Percentiles rank a stretch among this genome's conserved stretches.
phyloP scores from a whole-genome alignment of 2,329 filamentous ascomycete genomes.

The Penicillium hesseltinei region DNA sequence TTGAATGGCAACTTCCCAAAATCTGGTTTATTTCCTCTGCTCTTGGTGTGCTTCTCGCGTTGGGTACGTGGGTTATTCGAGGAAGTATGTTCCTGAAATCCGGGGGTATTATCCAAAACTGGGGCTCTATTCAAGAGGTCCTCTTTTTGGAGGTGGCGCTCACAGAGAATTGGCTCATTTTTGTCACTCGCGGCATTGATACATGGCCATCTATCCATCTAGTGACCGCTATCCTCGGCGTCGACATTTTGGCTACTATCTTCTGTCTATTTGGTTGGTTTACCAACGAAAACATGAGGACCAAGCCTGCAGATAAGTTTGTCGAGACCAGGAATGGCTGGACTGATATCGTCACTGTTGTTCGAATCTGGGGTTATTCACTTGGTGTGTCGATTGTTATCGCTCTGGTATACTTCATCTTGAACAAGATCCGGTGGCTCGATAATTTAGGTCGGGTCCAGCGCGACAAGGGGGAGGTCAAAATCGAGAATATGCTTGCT shows the following conservation, averaged over 20 bases:
- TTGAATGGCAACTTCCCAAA: slow-evolving; percentile 80
- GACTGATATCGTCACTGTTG: slow-evolving; percentile 57
- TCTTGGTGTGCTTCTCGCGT: slow-evolving; percentile 66
- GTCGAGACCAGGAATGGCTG: slow-evolving; percentile 51
- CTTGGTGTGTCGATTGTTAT: slow-evolving; percentile 53
- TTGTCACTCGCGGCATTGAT: slow-evolving; percentile 80
- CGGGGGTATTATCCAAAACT: slow-evolving; percentile 73
- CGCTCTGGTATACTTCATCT: slow-evolving; percentile 50
- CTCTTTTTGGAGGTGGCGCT: slow-evolving; percentile 88
- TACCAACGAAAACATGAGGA: slow-evolving; percentile 50
- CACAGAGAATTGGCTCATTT: slow-evolving; percentile 95
- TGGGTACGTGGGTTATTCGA: slow-evolving; percentile 72
- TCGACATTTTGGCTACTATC: slow-evolving; percentile 69
- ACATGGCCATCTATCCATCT: slow-evolving; percentile 74
- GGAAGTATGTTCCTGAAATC: slow-evolving; percentile 67
- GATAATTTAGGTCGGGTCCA: slow-evolving; percentile 50
- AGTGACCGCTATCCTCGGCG: slow-evolving; percentile 66
- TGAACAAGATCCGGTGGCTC: slow-evolving; percentile 47
- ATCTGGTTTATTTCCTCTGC: slow-evolving; percentile 67
- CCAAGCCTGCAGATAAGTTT: slow-evolving; percentile 26
- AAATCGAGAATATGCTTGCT: slow-evolving; percentile 52
- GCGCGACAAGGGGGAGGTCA: slow-evolving; percentile 48
- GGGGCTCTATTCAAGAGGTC: slow-evolving; percentile 71
- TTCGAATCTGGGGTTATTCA: slow-evolving; percentile 52
- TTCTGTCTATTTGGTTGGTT: slow-evolving; percentile 78